These are phyloP conservation scores for Suillus americanus DNA, from an alignment of 768 basidiomycete genomes.

Conservation along the genomic window DNA sequence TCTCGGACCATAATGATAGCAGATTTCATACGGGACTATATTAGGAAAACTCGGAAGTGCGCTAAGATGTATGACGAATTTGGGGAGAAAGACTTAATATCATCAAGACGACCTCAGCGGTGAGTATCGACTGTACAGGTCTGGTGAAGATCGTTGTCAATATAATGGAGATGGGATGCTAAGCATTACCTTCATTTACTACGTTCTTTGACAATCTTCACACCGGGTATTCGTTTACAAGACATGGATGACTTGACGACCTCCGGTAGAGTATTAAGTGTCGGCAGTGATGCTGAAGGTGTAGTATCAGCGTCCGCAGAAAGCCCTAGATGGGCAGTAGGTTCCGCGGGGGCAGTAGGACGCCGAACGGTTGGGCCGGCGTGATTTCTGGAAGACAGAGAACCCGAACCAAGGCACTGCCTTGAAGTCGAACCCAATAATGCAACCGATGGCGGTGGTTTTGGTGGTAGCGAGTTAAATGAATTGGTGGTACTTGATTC, in stretches of 20 bases:
- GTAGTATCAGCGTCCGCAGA: not conserved
- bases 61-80: not conserved
- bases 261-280: not conserved
- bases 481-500: slow-evolving; percentile 33
- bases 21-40: not conserved
- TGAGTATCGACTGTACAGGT: not conserved
- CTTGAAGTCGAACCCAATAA: not conserved
- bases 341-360: not conserved
- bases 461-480: slow-evolving; percentile 20
- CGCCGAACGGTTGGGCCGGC: not conserved
- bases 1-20: not conserved
- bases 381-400: not conserved
- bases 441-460: slow-evolving; percentile 12
- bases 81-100: not conserved
- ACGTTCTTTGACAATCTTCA: slow-evolving; percentile 29
- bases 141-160: slow-evolving; percentile 1
- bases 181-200: slow-evolving; percentile 14
- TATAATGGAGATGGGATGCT: not conserved
- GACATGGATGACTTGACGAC: not conserved
- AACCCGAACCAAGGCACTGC: not conserved
- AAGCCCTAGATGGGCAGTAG: too few relatives aligned
- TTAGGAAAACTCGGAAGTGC: not conserved
- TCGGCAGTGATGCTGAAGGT: not conserved
- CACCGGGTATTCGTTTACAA: slow-evolving; percentile 29
- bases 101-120: too few relatives aligned